Evolutionary conservation across 306 rosid species (phyloP), one percentile per base, ranked within the genome.

Genomic region (Vicia villosa): DNA sequence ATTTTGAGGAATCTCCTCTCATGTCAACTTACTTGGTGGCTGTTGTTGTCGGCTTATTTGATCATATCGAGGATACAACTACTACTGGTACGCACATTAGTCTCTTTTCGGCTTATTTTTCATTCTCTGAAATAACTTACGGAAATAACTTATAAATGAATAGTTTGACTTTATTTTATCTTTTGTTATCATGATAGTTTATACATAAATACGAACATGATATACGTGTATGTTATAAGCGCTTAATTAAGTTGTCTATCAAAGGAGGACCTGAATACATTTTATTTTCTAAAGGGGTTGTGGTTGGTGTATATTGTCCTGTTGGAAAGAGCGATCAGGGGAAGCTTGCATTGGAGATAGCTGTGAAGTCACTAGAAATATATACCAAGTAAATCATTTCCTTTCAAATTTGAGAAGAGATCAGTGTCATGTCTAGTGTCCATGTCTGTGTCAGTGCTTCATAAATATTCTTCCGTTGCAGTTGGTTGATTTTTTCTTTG

Each of bases 21-120:
- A 87, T 86, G 92, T 87, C 96, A 47, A 87, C 96, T 43, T 89
- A 89, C 79, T 47, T 85, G 81, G 90, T 85, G 65, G 92, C 83
- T 30, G 41, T 68, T 61, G 92, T 89, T 65, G 77, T 87, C 52
- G 90, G 92, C 50, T 43, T 73, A 14, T 86, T 84, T 72, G 88
- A 86, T 62, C 59, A 79, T 71, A 72, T 83, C 26, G 87, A 87
- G 82, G 84, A 81, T n/a, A 63, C 68, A 58, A 63, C 86, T 47
- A 24, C 73, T 54, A 68, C 77, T 24, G 88, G 92, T 86, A 80
- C 55, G 68, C 43, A 14, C 30, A 42, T 58, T 43, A 20, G 63
- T 30, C 66, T 6, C 37, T 22, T 22, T 22, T 22, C 34, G 5
- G 34, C 34, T 30, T 30, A 30, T 30, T 30, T 30, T 30, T 30